These are phyloP conservation scores for Dictyostelium firmibasis DNA, from an alignment of 78 protist species.

Conservation along the genomic window DNA sequence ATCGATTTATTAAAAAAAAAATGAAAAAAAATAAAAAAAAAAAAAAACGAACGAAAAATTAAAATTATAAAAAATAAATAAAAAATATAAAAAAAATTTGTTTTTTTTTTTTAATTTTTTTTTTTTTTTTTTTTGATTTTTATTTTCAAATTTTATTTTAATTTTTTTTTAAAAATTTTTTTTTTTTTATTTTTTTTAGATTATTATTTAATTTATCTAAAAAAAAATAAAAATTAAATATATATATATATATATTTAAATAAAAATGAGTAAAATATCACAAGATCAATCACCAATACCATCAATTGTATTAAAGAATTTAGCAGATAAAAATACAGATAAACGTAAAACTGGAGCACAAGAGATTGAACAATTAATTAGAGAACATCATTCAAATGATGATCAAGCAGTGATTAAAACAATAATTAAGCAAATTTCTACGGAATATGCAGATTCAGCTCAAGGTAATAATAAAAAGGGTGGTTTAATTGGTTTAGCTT, in stretches of 20 bases:
- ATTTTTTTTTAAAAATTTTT: background rate
- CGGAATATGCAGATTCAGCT: conserved; percentile 62
- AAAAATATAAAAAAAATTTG: background rate
- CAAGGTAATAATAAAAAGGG: conserved; percentile 85
- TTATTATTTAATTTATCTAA: no score
- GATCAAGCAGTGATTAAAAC: conserved; percentile 18
- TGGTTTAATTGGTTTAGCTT: conserved; percentile 96
- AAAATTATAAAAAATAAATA: background rate
- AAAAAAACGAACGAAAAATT: background rate
- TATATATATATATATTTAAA: background rate
- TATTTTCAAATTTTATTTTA: background rate
- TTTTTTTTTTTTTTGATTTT: background rate
- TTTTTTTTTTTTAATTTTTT: background rate
- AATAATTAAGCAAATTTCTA: conserved; percentile 47
- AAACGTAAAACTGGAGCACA: conserved; percentile 94
- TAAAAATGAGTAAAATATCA: background rate
- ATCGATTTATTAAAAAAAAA: no score
- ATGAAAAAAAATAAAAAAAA: background rate
- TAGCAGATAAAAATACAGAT: conserved; percentile 88
- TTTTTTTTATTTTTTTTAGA: no score
- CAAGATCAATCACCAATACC: conserved; percentile 65
- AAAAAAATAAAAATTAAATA: background rate
- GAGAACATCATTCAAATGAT: conserved; percentile 40
- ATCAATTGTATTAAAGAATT: conserved; percentile 43
- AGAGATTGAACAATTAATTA: conserved; percentile 83